Base-by-base conservation (phyloP, 2,329 filamentous ascomycete genomes). In the Fusarium sororula region DNA sequence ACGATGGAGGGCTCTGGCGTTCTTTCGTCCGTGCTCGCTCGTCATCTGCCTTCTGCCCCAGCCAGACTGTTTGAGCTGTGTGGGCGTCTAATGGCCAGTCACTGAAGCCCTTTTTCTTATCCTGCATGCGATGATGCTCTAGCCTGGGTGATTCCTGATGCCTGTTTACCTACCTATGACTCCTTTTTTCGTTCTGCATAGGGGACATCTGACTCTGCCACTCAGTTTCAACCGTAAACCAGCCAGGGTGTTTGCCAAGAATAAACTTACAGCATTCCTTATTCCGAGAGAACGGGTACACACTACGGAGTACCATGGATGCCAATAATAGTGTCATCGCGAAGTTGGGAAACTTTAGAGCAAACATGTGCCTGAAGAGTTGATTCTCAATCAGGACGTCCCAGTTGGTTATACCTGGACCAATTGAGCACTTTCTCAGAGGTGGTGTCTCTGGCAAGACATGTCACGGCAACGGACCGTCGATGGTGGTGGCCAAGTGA, bases 321-420 rank as follows among this genome's bases (percentile, higher is more conserved):
- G 42, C 50, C 44, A 44, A 65, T 56, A 58, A 66, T 35, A 45
- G 41, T 24, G 30, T 38, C 32, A 39, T 57, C 17, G 32, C 44
- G 42, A 37, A 57, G 30, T 39, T 56, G n/a, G 24, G 45, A 30
- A 60, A 62, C 45, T 62, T 50, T 53, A 47, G 63, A 54, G 24
- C 42, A 48, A 61, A 68, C 53, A 50, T 63, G 41, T 63, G 72
- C 69, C 75, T 77, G 60, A 77, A 75, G 75, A 77, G 72, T 70
- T 58, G 41, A 56, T 63, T 65, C 61, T 60, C 20, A 68, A 64
- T 73, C 50, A 45, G 65, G 73, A 47, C 32, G 32, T 35, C 32
- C 62, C 66, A 66, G 69, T 65, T 69, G 54, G 41, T 45, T 61
- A 45, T 58, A 28, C 63, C 44, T 55, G 41, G 35, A 30, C 42